Base-by-base conservation (phyloP, 2,329 filamentous ascomycete genomes). In the Fonsecaea monophora region DNA sequence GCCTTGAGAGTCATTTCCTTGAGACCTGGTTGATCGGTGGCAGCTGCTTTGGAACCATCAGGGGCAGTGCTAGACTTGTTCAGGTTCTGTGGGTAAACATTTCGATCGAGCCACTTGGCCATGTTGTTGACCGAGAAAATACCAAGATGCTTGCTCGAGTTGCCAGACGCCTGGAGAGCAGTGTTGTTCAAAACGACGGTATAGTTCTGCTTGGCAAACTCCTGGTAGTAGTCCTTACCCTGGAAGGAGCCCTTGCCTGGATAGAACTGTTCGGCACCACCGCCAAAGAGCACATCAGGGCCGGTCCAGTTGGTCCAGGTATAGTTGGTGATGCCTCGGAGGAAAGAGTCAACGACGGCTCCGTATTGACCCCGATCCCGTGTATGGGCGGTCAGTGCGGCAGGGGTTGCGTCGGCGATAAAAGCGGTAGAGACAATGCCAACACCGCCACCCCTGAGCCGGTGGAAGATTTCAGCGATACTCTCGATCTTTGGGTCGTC, bases 1-100 rank as follows among this genome's bases (percentile, higher is more conserved):
- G 92, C 92, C 82, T 96, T 96, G 73, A 94, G 82, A 0, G 92
- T 94, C 92, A 96, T 96, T 53, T 95, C 91, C 80, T 92, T 94
- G 59, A 95, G 87, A 4, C 92, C 92, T 0, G 92, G 92, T 34
- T 94, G 87, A 74, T 95, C 91, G 7, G 85, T 82, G 4, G 91
- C 91, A 48, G 90, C 82, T 15, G 80, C 82, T 50, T 85, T 83
- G 68, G 84, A 84, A 59, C 91, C 91, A 10, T 86, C 82, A 0
- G 92, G 91, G 72, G 90, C 85, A 77, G 94, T 92, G 65, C 85
- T 85, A 69, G 89, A 84, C 54, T 78, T 82, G 71, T 84, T 81
- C 30, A 94, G 81, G 79, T 94, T 93, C 30, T 88, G 81, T 9
- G 82, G 86, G 82, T 91, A 95, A 71, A 96, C 68, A 37, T 70